Base-by-base conservation (phyloP, 495 filamentous ascomycete genomes). In the Bacidia gigantensis region DNA sequence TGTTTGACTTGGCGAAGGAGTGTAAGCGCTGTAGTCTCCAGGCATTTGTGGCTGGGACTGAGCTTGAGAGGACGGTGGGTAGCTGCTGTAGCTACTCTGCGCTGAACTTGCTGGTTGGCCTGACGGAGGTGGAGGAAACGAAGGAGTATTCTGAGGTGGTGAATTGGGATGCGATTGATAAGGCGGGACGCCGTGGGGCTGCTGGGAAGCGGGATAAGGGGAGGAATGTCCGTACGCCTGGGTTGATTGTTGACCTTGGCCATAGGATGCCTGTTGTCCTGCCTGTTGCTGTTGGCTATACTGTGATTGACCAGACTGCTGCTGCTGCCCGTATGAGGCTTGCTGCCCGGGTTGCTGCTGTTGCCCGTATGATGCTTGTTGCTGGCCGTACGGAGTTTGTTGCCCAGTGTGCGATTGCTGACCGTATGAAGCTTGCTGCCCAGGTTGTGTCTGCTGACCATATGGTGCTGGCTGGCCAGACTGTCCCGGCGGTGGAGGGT, bases 341-440 rank as follows among this genome's bases (percentile, higher is more conserved):
- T 24, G 21, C 49, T 3, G 20, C 18, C 29, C 32, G 11, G 49
- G 22, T 41, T 20, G 49, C 38, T 17, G 20, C 23, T 52, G 45
- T 11, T 26, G 50, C 11, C 50, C 42, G n/a, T n/a, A 26, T 42
- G 53, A 24, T 50, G 53, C 5, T 18, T 44, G 47, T n/a, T 18
- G 39, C 14, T 38, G 42, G 44, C 47, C 44, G 22, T 51, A 53
- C 9, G 46, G 29, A 40, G 53, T 3, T 52, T 39, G n/a, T 12
- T 53, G 52, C 11, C 38, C 40, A 38, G 35, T n/a, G 39, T 44
- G 51, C 17, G 48, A 40, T 42, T 57, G 58, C 24, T 54, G 55
- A 9, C 48, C 47, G 26, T 58, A 49, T 18, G n/a, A 35, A 17
- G 21, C 14, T 18, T 24, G 21, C 49, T 3, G 20, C 18, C 29